Evolutionary conservation across 2,329 filamentous ascomycete species (phyloP).

Genomic region (Fusarium praegraminearum): DNA sequence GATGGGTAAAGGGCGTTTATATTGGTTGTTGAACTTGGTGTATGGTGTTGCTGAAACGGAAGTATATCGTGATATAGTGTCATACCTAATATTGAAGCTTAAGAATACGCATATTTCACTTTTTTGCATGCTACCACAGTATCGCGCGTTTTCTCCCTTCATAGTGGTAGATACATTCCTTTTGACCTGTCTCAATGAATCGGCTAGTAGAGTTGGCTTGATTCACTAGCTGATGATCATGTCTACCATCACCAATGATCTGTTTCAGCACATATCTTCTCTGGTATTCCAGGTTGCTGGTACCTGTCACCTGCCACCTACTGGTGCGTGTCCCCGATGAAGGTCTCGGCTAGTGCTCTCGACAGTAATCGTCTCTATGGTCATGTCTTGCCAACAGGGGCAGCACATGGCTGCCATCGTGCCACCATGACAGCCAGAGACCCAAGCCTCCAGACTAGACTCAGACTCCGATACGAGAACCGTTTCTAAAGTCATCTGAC

Average conservation of each 20-base stretch:
- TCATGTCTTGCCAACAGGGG: constrained; percentile 12
- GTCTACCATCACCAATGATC: background rate
- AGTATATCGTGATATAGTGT: background rate
- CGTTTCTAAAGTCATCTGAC: background rate
- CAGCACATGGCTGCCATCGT: background rate
- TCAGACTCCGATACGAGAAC: no score
- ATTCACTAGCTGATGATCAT: background rate
- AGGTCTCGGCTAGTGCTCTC: constrained; percentile 19
- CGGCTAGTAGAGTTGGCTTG: no score
- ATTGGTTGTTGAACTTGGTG: background rate
- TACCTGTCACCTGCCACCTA: background rate
- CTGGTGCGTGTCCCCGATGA: background rate
- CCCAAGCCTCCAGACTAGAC: background rate
- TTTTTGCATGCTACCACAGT: background rate
- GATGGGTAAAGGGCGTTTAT: constrained; percentile 5
- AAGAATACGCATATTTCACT: background rate
- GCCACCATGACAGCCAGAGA: background rate
- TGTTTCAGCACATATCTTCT: background rate
- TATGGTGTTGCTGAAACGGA: background rate
- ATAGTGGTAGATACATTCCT: no score
- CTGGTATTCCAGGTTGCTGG: background rate
- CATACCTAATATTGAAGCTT: background rate
- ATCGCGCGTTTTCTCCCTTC: background rate
- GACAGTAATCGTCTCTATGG: background rate
- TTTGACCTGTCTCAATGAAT: background rate